These are phyloP conservation scores for Leucocoprinus leucothites DNA, from an alignment of 768 basidiomycete species.

Conservation along the genomic window DNA sequence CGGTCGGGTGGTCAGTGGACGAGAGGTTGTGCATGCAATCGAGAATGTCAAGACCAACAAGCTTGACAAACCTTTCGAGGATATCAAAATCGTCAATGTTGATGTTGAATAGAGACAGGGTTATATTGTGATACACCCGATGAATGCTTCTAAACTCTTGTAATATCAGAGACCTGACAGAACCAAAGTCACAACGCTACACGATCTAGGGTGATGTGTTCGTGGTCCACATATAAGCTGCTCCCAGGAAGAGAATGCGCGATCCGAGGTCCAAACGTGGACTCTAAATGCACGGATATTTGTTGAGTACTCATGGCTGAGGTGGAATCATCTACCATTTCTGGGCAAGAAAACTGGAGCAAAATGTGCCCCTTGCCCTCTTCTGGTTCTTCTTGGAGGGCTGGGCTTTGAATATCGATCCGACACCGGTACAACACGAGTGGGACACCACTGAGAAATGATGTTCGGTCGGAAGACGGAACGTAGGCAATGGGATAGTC, in stretches of 20 bases:
- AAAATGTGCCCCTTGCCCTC: slow-evolving; percentile 11
- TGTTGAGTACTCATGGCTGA: background rate
- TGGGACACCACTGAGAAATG: slow-evolving; percentile 42
- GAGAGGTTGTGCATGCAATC: slow-evolving; percentile 89
- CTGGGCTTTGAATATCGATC: slow-evolving; percentile 44
- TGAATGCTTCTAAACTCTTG: background rate
- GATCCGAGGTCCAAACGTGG: slow-evolving; percentile 1
- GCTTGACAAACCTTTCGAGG: slow-evolving; percentile 86
- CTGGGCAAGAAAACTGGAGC: slow-evolving; percentile 12
- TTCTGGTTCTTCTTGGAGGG: slow-evolving; percentile 18
- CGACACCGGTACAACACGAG: slow-evolving; percentile 25
- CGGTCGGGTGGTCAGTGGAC: slow-evolving; percentile 80
- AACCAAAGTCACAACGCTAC: slow-evolving; percentile 8
- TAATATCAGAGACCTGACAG: background rate
- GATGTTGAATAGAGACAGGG: slow-evolving; percentile 54
- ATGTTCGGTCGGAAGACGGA: slow-evolving; percentile 24
- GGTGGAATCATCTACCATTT: background rate
- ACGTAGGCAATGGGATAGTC: slow-evolving; percentile 61
- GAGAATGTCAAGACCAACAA: slow-evolving; percentile 89
- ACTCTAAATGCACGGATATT: background rate
- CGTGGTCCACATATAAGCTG: background rate
- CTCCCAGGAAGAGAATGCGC: background rate
- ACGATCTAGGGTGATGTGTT: slow-evolving; percentile 4
- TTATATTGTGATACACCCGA: background rate
- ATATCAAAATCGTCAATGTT: slow-evolving; percentile 86